Evolutionary conservation across 306 rosid genomes (phyloP), one percentile per base, ranked within the genome.

Genomic region (Castanea crenata): DNA sequence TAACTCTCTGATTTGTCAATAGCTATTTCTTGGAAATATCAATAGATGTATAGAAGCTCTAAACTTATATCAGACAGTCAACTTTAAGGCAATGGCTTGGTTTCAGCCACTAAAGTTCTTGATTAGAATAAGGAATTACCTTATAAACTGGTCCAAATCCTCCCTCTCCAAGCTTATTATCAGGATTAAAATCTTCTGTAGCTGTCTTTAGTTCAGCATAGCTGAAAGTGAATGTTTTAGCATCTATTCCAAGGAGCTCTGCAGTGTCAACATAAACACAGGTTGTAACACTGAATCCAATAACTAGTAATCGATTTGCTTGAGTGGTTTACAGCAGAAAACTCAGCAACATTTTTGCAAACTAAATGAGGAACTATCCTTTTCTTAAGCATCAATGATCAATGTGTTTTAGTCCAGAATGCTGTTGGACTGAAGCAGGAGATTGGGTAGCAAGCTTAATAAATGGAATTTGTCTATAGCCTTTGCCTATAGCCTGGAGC

Each of bases 121-220:
- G 8, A 38, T 7, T 2, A 6, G 46, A 38, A 51, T 41, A 20
- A 29, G 38, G 27, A 51, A 55, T 78, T 84, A 91, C 93, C 94
- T 90, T 90, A 69, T 74, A 89, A 57, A 93, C 97, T 38, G 97
- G 93, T 83, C 98, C 97, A 78, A 93, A 92, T 81, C 96, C 97
- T 79, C 97, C 96, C 74, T 93, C 92, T 59, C 97, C 92, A 41
- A 91, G 90, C 82, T 91, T 93, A 70, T 91, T 88, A 63, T 63
- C 84, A 34, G 76, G 23, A 80, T 72, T 81, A 71, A 91, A 88
- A 85, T 93, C 97, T 78, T 77, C 56, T 25, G 96, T 91, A 69
- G 92, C 92, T 75, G 68, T 81, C 78, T 46, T 88, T 59, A 91
- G 81, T 83, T 88, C 96, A 5, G 83, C 78, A 78, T 84, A 89